Percentiles rank a stretch among this genome's conserved stretches.
These are phyloP conservation scores for Solanum clarkiae DNA, from an alignment of 257 asterid species.

Conservation along the genomic window DNA sequence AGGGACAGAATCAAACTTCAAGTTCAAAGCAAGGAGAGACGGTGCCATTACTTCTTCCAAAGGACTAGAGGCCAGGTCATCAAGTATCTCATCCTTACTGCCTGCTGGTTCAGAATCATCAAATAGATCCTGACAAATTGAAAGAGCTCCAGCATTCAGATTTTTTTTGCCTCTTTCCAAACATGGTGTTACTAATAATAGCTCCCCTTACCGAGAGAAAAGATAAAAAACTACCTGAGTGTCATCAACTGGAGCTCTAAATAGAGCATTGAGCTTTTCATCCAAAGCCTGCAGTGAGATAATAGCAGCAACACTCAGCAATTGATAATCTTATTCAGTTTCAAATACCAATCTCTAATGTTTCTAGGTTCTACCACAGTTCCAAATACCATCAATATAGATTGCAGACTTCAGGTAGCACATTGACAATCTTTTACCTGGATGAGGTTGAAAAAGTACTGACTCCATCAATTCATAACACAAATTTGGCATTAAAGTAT, in stretches of 20 bases:
- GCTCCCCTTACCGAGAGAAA: not conserved
- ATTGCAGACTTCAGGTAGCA: not conserved
- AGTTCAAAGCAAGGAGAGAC: constrained; percentile 50
- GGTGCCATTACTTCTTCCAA: constrained; percentile 49
- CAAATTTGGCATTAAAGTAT: not conserved
- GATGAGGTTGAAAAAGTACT: not conserved
- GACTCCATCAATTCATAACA: not conserved
- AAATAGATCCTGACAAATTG: constrained; percentile 51
- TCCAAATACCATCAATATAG: not conserved
- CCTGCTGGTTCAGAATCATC: constrained; percentile 40
- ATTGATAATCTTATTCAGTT: not conserved
- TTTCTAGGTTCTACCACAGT: not conserved
- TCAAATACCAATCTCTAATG: not conserved
- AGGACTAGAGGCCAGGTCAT: constrained; percentile 27
- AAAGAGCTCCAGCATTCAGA: constrained; percentile 5
- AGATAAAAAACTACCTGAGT: constrained; percentile 48
- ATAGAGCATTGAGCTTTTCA: constrained; percentile 35
- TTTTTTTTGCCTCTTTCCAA: not conserved
- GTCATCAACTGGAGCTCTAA: constrained; percentile 54
- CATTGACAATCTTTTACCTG: not conserved
- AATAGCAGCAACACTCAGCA: not conserved
- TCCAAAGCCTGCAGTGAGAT: constrained; percentile 27
- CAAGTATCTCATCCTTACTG: constrained; percentile 17
- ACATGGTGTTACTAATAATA: not conserved
- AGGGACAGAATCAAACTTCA: constrained; percentile 70